Evolutionary conservation across 1,284 basidiomycete species (phyloP).

Genomic region (Apiotrichum montevideense): DNA sequence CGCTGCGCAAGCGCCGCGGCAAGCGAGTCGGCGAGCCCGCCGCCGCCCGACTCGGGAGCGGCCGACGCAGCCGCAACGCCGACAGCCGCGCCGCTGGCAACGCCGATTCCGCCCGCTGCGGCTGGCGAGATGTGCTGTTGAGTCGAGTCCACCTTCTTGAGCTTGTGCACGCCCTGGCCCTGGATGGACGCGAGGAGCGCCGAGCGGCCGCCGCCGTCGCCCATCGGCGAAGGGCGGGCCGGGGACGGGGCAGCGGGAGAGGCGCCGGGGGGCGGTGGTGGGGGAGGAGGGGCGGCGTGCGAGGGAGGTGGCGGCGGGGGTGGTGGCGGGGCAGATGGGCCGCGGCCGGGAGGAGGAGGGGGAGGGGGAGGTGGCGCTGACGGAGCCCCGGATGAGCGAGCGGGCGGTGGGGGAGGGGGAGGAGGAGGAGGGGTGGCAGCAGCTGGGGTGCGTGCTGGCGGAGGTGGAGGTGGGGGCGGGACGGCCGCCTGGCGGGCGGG

Average conservation of each 20-base stretch:
- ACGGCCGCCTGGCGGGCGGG: slow-evolving; percentile 51
- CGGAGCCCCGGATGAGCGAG: too few relatives aligned
- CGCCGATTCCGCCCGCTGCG: slow-evolving; percentile 50
- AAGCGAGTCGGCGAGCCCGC: slow-evolving; percentile 60
- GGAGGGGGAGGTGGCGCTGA: too few relatives aligned
- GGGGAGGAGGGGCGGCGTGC: slow-evolving; percentile 34
- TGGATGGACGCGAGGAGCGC: slow-evolving; percentile 64
- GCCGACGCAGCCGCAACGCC: slow-evolving; percentile 41
- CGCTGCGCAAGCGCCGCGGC: slow-evolving; percentile 65
- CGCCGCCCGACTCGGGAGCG: slow-evolving; percentile 21
- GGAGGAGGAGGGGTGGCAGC: slow-evolving; percentile 31
- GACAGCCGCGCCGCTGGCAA: slow-evolving; percentile 43
- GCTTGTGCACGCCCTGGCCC: slow-evolving; percentile 61
- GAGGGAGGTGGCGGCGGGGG: slow-evolving; percentile 22
- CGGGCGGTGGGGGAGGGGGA: slow-evolving; percentile 34
- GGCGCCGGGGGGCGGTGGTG: slow-evolving; percentile 29
- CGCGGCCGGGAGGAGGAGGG: too few relatives aligned
- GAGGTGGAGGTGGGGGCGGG: slow-evolving; percentile 37
- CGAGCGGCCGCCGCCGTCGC: slow-evolving; percentile 49
- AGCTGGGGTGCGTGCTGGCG: slow-evolving; percentile 1
- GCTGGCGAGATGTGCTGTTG: slow-evolving; percentile 44
- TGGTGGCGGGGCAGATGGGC: too few relatives aligned
- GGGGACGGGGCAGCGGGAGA: slow-evolving; percentile 54
- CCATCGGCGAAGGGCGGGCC: slow-evolving; percentile 56
- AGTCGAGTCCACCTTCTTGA: slow-evolving; percentile 57